A percentile compares a stretch with the other conserved stretches of the same genome.
These are phyloP conservation scores for Ampelomyces quisqualis DNA, from an alignment of 2,329 filamentous ascomycete genomes.

Conservation along the genomic window DNA sequence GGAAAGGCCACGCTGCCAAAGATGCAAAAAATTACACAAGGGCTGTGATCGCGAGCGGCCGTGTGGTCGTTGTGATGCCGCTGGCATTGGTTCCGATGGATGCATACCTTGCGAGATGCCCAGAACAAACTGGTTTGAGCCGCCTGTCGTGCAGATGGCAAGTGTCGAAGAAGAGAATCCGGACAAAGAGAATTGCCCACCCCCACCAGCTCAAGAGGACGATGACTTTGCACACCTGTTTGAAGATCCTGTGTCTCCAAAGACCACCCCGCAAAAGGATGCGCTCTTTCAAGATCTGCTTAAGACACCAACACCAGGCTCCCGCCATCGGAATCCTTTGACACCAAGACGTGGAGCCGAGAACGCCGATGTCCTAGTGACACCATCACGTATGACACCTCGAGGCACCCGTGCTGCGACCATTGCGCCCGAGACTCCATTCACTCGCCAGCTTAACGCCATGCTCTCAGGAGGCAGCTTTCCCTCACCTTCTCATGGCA, in stretches of 20 bases:
- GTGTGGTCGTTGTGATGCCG: conserved; percentile 23
- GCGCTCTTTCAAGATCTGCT: conserved; percentile 52
- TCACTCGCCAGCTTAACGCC: conserved; percentile 64
- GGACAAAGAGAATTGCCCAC: conserved; percentile 61
- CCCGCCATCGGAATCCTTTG: conserved; percentile 38
- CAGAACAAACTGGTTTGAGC: conserved; percentile 19
- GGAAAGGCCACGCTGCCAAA: conserved; percentile 26
- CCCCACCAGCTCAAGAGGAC: conserved; percentile 39
- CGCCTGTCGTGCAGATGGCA: conserved; percentile 14
- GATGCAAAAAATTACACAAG: conserved; percentile 27
- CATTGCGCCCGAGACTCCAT: conserved; percentile 53
- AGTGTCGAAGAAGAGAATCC: conserved; percentile 24
- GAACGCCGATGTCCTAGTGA: conserved; percentile 25
- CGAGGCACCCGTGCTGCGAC: conserved; percentile 36
- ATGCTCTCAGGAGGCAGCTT: conserved; percentile 51
- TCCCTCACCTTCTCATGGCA: conserved; percentile 33
- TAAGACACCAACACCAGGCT: conserved; percentile 48
- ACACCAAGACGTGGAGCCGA: conserved; percentile 36
- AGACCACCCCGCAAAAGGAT: conserved; percentile 61
- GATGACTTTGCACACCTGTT: conserved; percentile 67
- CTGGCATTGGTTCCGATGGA: conserved; percentile 23
- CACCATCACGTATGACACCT: conserved; percentile 38
- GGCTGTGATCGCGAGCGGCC: conserved; percentile 31
- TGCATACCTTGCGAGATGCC: conserved; percentile 24
- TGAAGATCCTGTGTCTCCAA: conserved; percentile 60